Conservation (phyloP, 768 basidiomycete genomes). For the Naganishia vishniacii region DNA sequence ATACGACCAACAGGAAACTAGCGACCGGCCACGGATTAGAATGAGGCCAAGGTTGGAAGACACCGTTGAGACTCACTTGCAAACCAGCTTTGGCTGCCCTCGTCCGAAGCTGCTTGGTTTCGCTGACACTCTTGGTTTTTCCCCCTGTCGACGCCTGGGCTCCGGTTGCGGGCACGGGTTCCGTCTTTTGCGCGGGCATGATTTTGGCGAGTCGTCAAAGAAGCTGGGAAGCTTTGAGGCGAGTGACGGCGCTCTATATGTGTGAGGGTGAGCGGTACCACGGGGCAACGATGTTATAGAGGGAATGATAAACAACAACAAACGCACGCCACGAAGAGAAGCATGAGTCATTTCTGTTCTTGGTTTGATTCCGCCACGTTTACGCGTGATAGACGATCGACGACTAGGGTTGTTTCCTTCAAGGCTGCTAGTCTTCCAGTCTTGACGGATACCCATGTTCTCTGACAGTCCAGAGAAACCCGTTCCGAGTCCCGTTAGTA, state of each 20-base stretch:
- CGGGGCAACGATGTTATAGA: not conserved
- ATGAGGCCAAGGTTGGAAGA: not conserved
- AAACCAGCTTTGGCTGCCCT: constrained; percentile 77
- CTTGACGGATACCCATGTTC: no score
- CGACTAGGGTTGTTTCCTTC: no score
- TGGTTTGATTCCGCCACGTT: not conserved
- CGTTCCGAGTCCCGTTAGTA: no score
- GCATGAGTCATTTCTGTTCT: not conserved
- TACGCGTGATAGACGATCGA: no score
- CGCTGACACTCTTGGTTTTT: constrained; percentile 48
- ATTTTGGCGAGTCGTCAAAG: not conserved
- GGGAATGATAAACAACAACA: not conserved
- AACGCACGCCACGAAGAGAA: not conserved
- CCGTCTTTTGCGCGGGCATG: not conserved
- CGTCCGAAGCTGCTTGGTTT: constrained; percentile 49
- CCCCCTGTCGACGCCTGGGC: constrained; percentile 33
- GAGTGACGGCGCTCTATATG: no score
- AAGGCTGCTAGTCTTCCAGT: no score
- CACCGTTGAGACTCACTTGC: constrained; percentile 58
- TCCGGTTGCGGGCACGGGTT: not conserved
- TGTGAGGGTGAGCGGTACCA: not conserved
- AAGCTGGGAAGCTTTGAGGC: no score
- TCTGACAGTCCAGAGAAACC: no score
- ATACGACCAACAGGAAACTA: constrained; percentile 99
- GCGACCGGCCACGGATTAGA: not conserved